Percentiles rank a stretch among this genome's conserved stretches.
phyloP scores from a whole-genome alignment of 768 basidiomycete species.

The Kwoniella bestiolae region DNA sequence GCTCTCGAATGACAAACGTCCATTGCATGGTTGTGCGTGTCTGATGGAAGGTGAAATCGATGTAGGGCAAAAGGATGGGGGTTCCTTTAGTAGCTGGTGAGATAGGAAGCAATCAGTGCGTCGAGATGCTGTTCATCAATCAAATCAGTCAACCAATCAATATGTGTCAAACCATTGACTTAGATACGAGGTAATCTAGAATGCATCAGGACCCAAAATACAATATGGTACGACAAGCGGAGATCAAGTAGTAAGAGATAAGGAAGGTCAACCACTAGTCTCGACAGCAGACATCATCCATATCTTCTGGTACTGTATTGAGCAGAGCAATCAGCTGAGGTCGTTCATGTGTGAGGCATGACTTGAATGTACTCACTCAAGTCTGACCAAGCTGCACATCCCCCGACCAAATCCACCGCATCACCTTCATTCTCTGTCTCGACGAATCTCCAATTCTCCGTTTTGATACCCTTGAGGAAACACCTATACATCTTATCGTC shows the following conservation, averaged over 20 bases:
- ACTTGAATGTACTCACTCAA: conserved; percentile 25
- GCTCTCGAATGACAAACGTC: too few relatives aligned
- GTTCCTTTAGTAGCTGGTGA: too few relatives aligned
- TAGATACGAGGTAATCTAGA: too few relatives aligned
- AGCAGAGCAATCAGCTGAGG: background rate
- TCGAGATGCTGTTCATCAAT: too few relatives aligned
- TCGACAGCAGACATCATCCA: conserved; percentile 39
- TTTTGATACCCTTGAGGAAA: conserved; percentile 33
- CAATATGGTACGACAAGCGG: background rate
- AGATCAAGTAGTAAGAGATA: background rate
- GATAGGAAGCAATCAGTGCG: too few relatives aligned
- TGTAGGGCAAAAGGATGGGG: too few relatives aligned
- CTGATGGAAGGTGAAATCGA: too few relatives aligned
- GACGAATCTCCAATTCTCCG: conserved; percentile 23
- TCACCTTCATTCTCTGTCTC: conserved; percentile 21
- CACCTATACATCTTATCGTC: conserved; percentile 22
- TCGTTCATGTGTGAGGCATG: background rate
- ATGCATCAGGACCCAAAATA: background rate
- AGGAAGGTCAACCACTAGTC: conserved; percentile 11
- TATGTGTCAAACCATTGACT: too few relatives aligned
- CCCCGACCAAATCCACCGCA: conserved; percentile 29
- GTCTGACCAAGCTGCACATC: conserved; percentile 32
- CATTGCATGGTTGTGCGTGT: too few relatives aligned
- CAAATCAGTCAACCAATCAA: too few relatives aligned
- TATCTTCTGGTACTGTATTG: conserved; percentile 27